These are phyloP conservation scores for Hymenoscyphus repandus DNA, from an alignment of 2,329 filamentous ascomycete species.

Conservation along the genomic window DNA sequence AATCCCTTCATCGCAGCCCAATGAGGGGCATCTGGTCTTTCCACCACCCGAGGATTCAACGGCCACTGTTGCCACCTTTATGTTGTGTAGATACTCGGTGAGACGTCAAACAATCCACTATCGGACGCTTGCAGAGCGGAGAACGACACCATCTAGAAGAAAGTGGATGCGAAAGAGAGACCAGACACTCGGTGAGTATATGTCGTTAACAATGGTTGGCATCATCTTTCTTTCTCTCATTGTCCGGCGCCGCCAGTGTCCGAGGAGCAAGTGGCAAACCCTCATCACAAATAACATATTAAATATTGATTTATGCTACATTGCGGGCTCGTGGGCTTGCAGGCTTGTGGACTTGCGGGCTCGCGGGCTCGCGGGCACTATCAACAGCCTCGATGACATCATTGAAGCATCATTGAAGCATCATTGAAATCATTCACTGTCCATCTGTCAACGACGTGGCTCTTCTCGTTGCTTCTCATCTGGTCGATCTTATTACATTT, in stretches of 20 bases:
- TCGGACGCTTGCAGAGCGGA: background rate
- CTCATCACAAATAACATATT: background rate
- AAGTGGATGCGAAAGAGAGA: background rate
- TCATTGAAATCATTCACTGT: background rate
- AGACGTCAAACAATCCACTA: background rate
- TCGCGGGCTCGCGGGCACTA: too few relatives aligned
- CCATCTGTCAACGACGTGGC: background rate
- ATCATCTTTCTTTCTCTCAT: background rate
- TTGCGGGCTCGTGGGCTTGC: too few relatives aligned
- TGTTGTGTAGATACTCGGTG: background rate
- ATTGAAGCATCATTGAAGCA: background rate
- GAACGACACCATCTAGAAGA: background rate
- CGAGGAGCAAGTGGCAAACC: background rate
- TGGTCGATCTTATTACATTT: too few relatives aligned
- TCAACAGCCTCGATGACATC: conserved; percentile 8
- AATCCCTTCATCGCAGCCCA: background rate
- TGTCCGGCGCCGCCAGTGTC: background rate
- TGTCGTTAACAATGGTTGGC: background rate
- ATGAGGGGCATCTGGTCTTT: background rate
- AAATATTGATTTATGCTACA: too few relatives aligned
- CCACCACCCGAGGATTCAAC: background rate
- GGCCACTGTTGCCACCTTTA: background rate
- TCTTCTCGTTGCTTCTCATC: background rate
- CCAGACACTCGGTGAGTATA: background rate
- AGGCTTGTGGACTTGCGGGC: too few relatives aligned